A percentile compares a stretch with the other conserved stretches of the same genome.
Conservation (phyloP, 169 alveolate species). For the Amoebophrya sp. region DNA sequence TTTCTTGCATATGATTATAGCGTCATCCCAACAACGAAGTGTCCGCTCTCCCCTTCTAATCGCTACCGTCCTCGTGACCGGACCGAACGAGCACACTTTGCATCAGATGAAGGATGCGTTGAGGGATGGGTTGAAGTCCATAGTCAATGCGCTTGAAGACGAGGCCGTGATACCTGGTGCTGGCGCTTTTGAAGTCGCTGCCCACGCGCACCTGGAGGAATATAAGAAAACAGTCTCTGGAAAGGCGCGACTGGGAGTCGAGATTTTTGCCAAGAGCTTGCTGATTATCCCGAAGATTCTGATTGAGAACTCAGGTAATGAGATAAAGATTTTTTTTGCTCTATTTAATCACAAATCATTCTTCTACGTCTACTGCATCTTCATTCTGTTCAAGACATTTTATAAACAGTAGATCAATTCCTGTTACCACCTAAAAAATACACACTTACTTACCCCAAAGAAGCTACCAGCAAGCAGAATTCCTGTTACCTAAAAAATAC, state of each 20-base stretch:
- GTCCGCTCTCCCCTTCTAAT: too few species aligned
- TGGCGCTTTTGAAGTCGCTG: conserved; percentile 93
- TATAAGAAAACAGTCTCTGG: conserved; percentile 75
- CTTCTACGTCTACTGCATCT: too few species aligned
- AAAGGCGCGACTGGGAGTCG: conserved; percentile 90
- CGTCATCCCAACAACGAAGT: too few species aligned
- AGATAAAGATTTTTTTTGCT: too few species aligned
- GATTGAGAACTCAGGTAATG: conserved; percentile 94
- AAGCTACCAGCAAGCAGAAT: too few species aligned
- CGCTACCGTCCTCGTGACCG: conserved; percentile 91
- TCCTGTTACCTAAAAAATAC: too few species aligned
- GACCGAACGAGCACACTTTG: conserved; percentile 91
- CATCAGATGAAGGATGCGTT: conserved; percentile 86
- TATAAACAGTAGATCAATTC: too few species aligned
- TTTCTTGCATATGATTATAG: too few species aligned
- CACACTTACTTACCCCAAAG: too few species aligned
- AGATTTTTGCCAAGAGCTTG: conserved; percentile 91
- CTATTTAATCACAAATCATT: too few species aligned
- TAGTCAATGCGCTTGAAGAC: conserved; percentile 88
- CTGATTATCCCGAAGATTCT: conserved; percentile 87
- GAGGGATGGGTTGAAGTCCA: conserved; percentile 83
- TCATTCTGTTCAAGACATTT: too few species aligned
- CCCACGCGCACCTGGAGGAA: conserved; percentile 62
- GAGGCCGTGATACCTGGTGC: conserved; percentile 94
- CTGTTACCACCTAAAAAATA: too few species aligned